phyloP scores from a whole-genome alignment of 495 filamentous ascomycete genomes.

The Aspergillus indologenus region DNA sequence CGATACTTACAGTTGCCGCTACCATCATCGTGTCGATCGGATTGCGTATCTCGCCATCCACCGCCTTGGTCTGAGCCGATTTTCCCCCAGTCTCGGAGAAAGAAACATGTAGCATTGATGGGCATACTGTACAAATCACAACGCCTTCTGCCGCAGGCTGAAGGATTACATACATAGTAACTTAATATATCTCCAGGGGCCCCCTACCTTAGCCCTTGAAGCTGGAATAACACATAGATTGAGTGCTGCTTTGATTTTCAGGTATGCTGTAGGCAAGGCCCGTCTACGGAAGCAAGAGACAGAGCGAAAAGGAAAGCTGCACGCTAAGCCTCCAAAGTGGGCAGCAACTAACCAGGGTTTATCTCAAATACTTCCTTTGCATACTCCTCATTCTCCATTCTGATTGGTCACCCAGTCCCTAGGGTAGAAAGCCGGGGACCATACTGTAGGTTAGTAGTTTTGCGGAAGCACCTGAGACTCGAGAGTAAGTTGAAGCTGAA shows the following conservation, averaged over 20 bases:
- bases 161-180: too few relatives aligned
- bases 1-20: neutral
- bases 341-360: constrained; percentile 28
- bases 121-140: too few relatives aligned
- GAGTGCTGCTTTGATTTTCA: too few relatives aligned
- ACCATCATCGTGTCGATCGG: neutral
- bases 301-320: constrained; percentile 9
- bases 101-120: too few relatives aligned
- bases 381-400: neutral
- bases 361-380: constrained; percentile 40
- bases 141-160: too few relatives aligned
- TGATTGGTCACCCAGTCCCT: constrained; percentile 31
- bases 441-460: too few relatives aligned
- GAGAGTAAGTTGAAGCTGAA: neutral
- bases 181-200: too few relatives aligned
- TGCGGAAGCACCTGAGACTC: too few relatives aligned
- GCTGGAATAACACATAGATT: too few relatives aligned
- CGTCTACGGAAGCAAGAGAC: constrained; percentile 1
- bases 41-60: neutral
- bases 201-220: too few relatives aligned
- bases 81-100: too few relatives aligned
- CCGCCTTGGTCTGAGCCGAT: neutral
- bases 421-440: constrained; percentile 18
- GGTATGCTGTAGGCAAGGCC: too few relatives aligned
- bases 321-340: constrained; percentile 12